Evolutionary conservation across 176 grass and related monocot species (phyloP), one percentile per base, ranked within the genome.

Genomic region (Oryza meridionalis): DNA sequence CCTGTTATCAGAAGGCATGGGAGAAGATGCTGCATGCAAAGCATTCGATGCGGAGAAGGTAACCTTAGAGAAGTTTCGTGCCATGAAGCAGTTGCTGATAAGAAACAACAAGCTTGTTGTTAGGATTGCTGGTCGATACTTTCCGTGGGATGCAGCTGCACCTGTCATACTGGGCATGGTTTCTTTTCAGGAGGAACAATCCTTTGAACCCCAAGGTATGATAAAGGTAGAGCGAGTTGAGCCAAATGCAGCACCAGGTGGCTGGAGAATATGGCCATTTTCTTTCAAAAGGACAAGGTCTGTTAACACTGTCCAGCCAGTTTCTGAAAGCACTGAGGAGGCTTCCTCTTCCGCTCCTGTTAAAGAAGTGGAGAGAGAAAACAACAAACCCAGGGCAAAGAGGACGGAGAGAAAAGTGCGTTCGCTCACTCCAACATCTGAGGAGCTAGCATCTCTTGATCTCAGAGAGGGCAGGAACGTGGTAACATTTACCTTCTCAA

Each of bases 201-300:
- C 85, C 59, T 86, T 97, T 72, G 75, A 97, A 78, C 81, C 89
- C 70, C 81, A 91, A 91, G 92, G 90, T 68, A 92, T 89, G 92
- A 97, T 97, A 72, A 85, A 81, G 69, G 92, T 97, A 55, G 92
- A 93, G 45, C 82, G 9, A 88, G 84, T 86, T 72, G 90, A 92
- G 51, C 44, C 84, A 83, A 88, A 49, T 67, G 62, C 44, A 72
- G 78, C 24, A 82, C 80, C 85, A 84, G 90, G 84, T 59, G 85
- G 89, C 85, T 98, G 96, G 95, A 97, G 92, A 63, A 85, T 97
- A n/a, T 98, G 92, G 96, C 92, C 88, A 37, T 98, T 98, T 81
- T 82, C 84, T 76, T 85, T 93, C 72, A 95, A 85, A 78, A 91
- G 85, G 79, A 91, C 92, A 84, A 91, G 74, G 64, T 75, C 90